Base-by-base conservation (phyloP, 2,329 filamentous ascomycete species). In the Scytalidium lignicola region DNA sequence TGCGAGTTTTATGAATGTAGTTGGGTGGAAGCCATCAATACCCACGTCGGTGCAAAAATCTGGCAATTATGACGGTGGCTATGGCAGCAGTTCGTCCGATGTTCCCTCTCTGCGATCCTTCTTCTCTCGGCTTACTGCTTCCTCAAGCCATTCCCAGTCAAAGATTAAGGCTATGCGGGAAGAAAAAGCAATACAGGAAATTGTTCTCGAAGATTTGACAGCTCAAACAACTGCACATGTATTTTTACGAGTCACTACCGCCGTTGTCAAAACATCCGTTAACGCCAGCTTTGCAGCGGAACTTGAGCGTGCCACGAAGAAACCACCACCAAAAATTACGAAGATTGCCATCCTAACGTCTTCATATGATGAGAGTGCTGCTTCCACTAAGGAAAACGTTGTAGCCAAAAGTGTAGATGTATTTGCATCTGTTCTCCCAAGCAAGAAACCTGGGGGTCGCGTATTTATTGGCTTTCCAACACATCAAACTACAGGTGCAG, bases 391-490 rank as follows among this genome's bases (percentile, higher is more conserved):
- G 17, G 64, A 70, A 2, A 71, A 67, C 5, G 65, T 70, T 15
- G 63, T 78, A 10, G 72, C 78, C 7, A 81, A 84, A 52, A 77
- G 80, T 2, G 76, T 79, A 1, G 89, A 96, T 62, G 83, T 99
- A 7, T 96, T 99, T 66, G 81, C 87, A 1, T 93, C 91, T 1
- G 91, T 99, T 1, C 70, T 97, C 4, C 93, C 93, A 2, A 90
- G 81, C 50, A 95, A 90, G 66, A 88, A 88, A 58, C 79, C 80
- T 0, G 81, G 82, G 8, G 93, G 93, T 6, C 85, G 89, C 47
- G 88, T 99, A 48, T 99, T 97, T 62, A 99, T 99, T 62, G 93
- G 93, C 0, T 99, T 99, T 63, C 92, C 93, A 2, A 99, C 93
- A 1, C 91, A 92, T 58, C 93, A 99, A 70, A 99, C 93, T 0